These are phyloP conservation scores for Dactylonectria macrodidyma DNA, from an alignment of 2,329 filamentous ascomycete species.

Conservation along the genomic window DNA sequence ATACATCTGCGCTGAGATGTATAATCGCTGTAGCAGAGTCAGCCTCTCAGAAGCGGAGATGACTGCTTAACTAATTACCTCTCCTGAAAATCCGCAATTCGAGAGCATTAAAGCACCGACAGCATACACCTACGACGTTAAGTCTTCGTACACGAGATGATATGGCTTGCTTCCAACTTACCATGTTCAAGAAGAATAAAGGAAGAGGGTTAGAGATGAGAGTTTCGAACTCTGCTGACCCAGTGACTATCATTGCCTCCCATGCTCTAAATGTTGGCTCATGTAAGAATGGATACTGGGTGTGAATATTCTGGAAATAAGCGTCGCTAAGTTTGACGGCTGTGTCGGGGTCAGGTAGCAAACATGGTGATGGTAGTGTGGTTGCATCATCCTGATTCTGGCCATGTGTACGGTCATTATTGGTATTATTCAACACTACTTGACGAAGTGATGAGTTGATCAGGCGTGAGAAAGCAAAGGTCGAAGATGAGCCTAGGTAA, in stretches of 20 bases:
- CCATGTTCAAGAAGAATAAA: conserved; percentile 33
- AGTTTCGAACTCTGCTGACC: conserved; percentile 14
- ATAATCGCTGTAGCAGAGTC: conserved; percentile 28
- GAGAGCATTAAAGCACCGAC: conserved; percentile 30
- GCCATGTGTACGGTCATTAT: not conserved
- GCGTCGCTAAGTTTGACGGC: conserved; percentile 44
- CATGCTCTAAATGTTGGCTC: conserved; percentile 40
- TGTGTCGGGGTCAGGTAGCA: conserved; percentile 22
- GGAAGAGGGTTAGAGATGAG: not conserved
- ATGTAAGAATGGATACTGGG: conserved; percentile 53
- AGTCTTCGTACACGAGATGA: no score
- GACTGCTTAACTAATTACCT: conserved; percentile 22
- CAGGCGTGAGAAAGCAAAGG: conserved; percentile 48
- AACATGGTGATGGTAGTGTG: conserved; percentile 19
- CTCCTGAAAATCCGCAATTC: conserved; percentile 21
- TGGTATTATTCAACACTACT: conserved; percentile 1
- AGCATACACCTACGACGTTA: conserved; percentile 34
- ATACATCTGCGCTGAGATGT: conserved; percentile 40
- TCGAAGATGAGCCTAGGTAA: conserved; percentile 49
- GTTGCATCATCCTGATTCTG: not conserved
- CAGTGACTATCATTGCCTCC: conserved; percentile 47
- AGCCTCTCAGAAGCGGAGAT: not conserved
- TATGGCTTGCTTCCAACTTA: not conserved
- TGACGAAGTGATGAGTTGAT: conserved; percentile 37
- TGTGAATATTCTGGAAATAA: conserved; percentile 56